phyloP scores from a whole-genome alignment of 257 asterid species.

The Forsythia suspensa region DNA sequence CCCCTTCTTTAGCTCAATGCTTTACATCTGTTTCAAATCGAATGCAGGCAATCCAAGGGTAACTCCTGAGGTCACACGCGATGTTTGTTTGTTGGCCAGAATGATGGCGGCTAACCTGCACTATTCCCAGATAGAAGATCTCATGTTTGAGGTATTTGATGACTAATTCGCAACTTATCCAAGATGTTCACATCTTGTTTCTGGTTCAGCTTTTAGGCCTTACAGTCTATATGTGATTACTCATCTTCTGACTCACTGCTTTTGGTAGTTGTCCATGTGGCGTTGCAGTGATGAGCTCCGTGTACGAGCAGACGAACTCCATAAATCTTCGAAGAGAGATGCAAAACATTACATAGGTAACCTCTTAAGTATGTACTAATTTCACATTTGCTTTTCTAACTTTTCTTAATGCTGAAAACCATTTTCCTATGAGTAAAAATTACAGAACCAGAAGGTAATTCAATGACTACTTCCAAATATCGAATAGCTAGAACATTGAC shows the following conservation, averaged over 20 bases:
- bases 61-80: conserved; percentile 59
- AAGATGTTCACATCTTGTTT: background rate
- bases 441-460: background rate
- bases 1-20: background rate
- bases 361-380: conserved; percentile 8
- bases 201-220: background rate
- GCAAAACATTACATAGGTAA: conserved; percentile 61
- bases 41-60: conserved; percentile 60
- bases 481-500: background rate
- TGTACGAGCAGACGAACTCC: conserved; percentile 46
- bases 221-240: background rate
- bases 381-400: background rate
- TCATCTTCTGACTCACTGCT: conserved; percentile 12
- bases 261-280: conserved; percentile 61
- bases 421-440: background rate
- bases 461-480: background rate
- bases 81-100: conserved; percentile 57
- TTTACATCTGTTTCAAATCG: background rate
- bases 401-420: background rate
- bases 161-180: background rate
- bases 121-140: conserved; percentile 89
- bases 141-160: conserved; percentile 81
- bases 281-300: conserved; percentile 66
- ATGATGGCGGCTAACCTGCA: conserved; percentile 73
- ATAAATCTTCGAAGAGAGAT: conserved; percentile 43